Evolutionary conservation across 257 asterid species (phyloP), one percentile per base, ranked within the genome.

Genomic region (Paulownia fortunei): DNA sequence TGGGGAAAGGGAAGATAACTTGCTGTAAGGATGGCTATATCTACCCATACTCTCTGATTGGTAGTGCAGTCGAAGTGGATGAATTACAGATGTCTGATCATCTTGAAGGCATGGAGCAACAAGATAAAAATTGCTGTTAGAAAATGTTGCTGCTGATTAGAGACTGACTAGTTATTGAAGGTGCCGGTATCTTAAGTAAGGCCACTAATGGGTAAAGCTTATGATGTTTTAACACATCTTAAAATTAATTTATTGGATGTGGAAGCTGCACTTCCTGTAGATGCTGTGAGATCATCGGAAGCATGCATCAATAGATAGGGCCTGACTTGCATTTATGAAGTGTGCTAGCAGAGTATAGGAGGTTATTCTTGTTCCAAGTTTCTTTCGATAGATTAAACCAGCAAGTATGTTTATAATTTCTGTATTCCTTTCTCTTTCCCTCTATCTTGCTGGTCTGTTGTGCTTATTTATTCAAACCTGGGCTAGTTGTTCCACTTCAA

Each of bases 181-280:
- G 72, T 49, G 2, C 66, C 46, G 2, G 4, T 5, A 34, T 59
- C 65, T 44, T 78, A 74, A 12, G 4, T 12, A 34, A 34, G 30
- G 60, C 80, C 80, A 30, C 21, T 74, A n/a, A 18, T 12, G 0
- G 66, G 51, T 13, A 37, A 61, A 59, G 36, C 78, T 49, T 2
- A 15, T 39, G 24, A 61, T 16, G 41, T 68, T 36, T 74, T 81
- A 52, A 52, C 36, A 10, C 77, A 58, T 23, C 80, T 67, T 51
- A 74, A 81, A 63, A 24, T 69, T 8, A 68, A 63, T 61, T 61
- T 76, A 37, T 15, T 59, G 63, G 74, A 81, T 63, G 69, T 81
- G 78, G 74, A 81, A 34, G 81, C 78, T 75, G 78, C 73, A 23
- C n/a, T 75, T 68, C 69, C 78, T 27, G n/a, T 11, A 47, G 51